A percentile compares a stretch with the other conserved stretches of the same genome.
Conservation (phyloP, 768 basidiomycete genomes). For the Baorangia bicolor region DNA sequence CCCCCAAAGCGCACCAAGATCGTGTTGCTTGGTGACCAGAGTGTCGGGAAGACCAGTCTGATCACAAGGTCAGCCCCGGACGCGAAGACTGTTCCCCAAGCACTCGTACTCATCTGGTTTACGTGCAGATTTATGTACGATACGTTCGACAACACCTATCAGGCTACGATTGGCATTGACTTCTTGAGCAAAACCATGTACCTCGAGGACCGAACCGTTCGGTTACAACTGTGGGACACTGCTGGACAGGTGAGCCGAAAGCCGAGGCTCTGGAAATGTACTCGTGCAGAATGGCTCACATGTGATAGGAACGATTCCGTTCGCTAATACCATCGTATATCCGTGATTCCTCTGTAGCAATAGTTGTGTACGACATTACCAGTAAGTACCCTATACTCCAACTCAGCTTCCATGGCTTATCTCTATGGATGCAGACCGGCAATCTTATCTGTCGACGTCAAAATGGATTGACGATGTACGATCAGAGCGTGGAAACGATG, state of each 20-base stretch:
- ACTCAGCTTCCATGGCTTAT: constrained; percentile 2
- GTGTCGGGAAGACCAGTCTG: constrained; percentile 97
- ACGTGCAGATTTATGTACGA: constrained; percentile 91
- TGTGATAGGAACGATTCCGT: constrained; percentile 85
- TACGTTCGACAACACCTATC: constrained; percentile 99
- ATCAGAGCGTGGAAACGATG: constrained; percentile 95
- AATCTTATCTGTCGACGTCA: constrained; percentile 96
- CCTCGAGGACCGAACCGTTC: constrained; percentile 95
- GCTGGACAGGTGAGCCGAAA: constrained; percentile 74
- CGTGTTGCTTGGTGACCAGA: constrained; percentile 94
- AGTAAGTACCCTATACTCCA: constrained; percentile 52
- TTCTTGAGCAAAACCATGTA: constrained; percentile 99
- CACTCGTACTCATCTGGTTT: constrained; percentile 4
- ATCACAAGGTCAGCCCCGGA: constrained; percentile 76
- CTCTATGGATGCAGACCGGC: constrained; percentile 61
- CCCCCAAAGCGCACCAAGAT: constrained; percentile 96
- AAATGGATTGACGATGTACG: constrained; percentile 99
- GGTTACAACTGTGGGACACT: constrained; percentile 98
- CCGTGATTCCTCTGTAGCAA: constrained; percentile 97
- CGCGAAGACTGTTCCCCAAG: background rate
- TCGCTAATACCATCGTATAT: constrained; percentile 99
- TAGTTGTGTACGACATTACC: constrained; percentile 98
- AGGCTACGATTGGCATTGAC: constrained; percentile 97
- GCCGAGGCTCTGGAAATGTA: background rate
- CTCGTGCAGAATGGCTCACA: constrained; percentile 1